phyloP scores from a whole-genome alignment of 2,329 filamentous ascomycete genomes.

The Helminthosporium solani region DNA sequence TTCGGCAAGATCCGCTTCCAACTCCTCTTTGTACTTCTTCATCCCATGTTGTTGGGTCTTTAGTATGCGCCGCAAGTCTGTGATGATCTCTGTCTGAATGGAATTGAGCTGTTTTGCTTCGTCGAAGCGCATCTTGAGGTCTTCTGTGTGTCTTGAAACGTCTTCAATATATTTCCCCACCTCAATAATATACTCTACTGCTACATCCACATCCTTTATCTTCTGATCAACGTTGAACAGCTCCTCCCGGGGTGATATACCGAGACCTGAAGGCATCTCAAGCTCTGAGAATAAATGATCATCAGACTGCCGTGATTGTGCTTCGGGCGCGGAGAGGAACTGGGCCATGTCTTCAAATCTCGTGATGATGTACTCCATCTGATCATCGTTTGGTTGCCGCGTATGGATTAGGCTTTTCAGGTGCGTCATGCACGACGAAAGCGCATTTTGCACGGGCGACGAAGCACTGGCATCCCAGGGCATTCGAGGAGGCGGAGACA shows the following conservation, averaged over 20 bases:
- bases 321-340: conserved; percentile 29
- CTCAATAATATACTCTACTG: conserved; percentile 21
- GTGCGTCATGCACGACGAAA: conserved; percentile 34
- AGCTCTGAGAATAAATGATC: conserved; percentile 22
- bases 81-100: conserved; percentile 36
- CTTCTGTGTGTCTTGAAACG: conserved; percentile 27
- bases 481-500: conserved; percentile 18
- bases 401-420: conserved; percentile 34
- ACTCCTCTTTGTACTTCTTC: conserved; percentile 2
- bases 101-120: conserved; percentile 36
- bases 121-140: conserved; percentile 32
- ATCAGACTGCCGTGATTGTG: conserved; percentile 21
- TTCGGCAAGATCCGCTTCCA: neutral
- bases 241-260: conserved; percentile 1
- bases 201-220: conserved; percentile 3
- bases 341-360: conserved; percentile 36
- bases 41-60: neutral
- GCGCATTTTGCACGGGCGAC: conserved; percentile 33
- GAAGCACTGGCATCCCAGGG: conserved; percentile 26
- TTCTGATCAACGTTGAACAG: conserved; percentile 3
- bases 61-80: conserved; percentile 28
- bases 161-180: conserved; percentile 30
- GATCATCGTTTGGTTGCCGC: conserved; percentile 32
- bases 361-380: conserved; percentile 37
- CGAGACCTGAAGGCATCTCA: conserved; percentile 6